A percentile compares a stretch with the other conserved stretches of the same genome.
Conservation (phyloP, 345 rosid species). For the Balakata baccata region DNA sequence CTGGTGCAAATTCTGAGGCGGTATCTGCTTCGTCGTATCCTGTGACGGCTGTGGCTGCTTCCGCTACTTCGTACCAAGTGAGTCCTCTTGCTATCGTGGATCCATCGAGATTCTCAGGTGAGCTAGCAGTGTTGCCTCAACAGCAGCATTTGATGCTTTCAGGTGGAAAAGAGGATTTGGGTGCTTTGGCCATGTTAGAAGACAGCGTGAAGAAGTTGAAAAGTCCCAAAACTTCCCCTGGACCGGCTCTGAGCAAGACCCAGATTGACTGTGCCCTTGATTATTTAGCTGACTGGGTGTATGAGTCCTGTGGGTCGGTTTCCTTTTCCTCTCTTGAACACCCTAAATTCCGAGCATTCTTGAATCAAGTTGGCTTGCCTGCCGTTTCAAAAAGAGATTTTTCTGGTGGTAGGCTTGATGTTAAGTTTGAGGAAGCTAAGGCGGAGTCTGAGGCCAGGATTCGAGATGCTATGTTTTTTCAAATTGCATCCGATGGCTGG, state of each 20-base stretch:
- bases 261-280: constrained; percentile 80
- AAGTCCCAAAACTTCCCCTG: constrained; percentile 76
- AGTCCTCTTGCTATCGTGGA: constrained; percentile 74
- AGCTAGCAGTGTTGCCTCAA: constrained; percentile 40
- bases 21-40: constrained; percentile 35
- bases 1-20: constrained; percentile 24
- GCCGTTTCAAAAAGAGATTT: constrained; percentile 67
- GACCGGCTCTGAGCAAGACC: constrained; percentile 68
- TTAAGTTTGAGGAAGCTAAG: constrained; percentile 73
- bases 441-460: constrained; percentile 79
- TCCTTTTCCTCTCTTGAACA: constrained; percentile 89
- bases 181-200: constrained; percentile 88
- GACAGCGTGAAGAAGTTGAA: constrained; percentile 95
- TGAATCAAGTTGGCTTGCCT: constrained; percentile 88
- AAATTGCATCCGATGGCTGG: constrained; percentile 95
- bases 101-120: constrained; percentile 64
- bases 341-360: constrained; percentile 86
- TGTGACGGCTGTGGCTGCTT: not conserved
- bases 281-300: constrained; percentile 87
- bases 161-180: constrained; percentile 95
- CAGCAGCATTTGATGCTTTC: constrained; percentile 83
- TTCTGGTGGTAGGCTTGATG: constrained; percentile 58
- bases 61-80: constrained; percentile 21
- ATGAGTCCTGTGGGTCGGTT: constrained; percentile 91
- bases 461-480: constrained; percentile 93